These are phyloP conservation scores for Trichomonascus vanleenenianus DNA, from an alignment of 805 yeast genomes.

Conservation along the genomic window DNA sequence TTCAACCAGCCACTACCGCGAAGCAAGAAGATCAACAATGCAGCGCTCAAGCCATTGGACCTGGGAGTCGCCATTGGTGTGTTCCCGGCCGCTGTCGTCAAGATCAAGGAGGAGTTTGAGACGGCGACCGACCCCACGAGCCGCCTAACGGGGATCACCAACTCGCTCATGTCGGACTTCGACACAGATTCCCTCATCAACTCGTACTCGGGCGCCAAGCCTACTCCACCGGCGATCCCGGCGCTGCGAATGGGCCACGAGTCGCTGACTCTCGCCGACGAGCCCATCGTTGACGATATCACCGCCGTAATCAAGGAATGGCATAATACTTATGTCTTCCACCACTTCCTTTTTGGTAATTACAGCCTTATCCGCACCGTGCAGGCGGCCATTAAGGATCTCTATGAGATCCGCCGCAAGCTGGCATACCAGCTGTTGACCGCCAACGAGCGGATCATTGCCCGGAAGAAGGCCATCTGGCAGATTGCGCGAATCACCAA, in stretches of 20 bases:
- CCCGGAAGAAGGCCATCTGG: slow-evolving; percentile 26
- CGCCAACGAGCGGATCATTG: slow-evolving; percentile 19
- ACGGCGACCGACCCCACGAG: slow-evolving; percentile 22
- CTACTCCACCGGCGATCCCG: slow-evolving; percentile 20
- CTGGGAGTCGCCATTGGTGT: slow-evolving; percentile 18
- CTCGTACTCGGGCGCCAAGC: slow-evolving; percentile 7
- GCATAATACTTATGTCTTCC: slow-evolving; percentile 23
- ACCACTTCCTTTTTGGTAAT: slow-evolving; percentile 21
- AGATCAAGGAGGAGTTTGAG: slow-evolving; percentile 21
- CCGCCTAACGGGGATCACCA: too few relatives aligned
- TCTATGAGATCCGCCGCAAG: slow-evolving; percentile 21
- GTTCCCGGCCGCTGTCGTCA: slow-evolving; percentile 22
- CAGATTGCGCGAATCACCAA: slow-evolving; percentile 24
- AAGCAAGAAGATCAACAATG: slow-evolving; percentile 26
- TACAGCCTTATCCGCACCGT: slow-evolving; percentile 20
- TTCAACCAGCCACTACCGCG: slow-evolving; percentile 24
- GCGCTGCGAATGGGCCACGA: slow-evolving; percentile 19
- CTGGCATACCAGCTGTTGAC: slow-evolving; percentile 24
- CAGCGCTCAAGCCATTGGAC: slow-evolving; percentile 19
- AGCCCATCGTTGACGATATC: slow-evolving; percentile 28
- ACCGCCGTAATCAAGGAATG: slow-evolving; percentile 27
- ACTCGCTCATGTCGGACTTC: slow-evolving; percentile 7
- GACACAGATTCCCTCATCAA: slow-evolving; percentile 1
- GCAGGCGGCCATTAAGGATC: slow-evolving; percentile 21
- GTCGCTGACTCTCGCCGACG: slow-evolving; percentile 14